A percentile compares a stretch with the other conserved stretches of the same genome.
Evolutionary conservation across 2,329 filamentous ascomycete species (phyloP).

Genomic region (Colletotrichum limetticola): DNA sequence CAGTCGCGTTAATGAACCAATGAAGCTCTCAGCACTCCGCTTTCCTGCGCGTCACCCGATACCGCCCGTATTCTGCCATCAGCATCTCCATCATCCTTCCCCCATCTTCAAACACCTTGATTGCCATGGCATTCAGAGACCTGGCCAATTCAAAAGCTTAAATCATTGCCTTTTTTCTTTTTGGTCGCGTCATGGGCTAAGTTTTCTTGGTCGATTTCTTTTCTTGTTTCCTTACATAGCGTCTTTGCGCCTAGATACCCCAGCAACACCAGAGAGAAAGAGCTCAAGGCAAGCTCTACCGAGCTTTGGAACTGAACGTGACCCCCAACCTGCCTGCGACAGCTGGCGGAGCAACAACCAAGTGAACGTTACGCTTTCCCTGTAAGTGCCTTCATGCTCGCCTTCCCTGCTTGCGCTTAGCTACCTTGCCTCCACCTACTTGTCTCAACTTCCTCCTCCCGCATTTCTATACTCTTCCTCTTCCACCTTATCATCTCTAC

Average conservation of each 20-base stretch:
- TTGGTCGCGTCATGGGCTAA: conserved; percentile 8
- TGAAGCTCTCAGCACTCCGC: conserved; percentile 3
- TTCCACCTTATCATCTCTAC: background rate
- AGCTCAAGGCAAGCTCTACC: background rate
- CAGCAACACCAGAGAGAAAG: background rate
- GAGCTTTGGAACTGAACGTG: background rate
- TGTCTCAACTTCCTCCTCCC: no score
- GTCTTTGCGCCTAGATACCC: conserved; percentile 22
- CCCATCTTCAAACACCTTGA: background rate
- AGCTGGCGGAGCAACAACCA: background rate
- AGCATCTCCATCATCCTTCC: background rate
- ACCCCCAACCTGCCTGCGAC: background rate
- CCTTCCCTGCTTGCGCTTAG: background rate
- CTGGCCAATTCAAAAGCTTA: background rate
- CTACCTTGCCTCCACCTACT: background rate
- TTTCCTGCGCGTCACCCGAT: background rate
- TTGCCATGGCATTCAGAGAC: background rate
- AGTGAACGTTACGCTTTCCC: conserved; percentile 1
- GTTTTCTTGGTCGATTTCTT: background rate
- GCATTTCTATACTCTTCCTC: background rate
- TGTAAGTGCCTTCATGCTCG: conserved; percentile 1
- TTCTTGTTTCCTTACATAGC: conserved; percentile 20
- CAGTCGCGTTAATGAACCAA: conserved; percentile 14
- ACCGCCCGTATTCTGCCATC: conserved; percentile 24
- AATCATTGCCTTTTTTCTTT: background rate